These are phyloP conservation scores for Moelleriella libera DNA, from an alignment of 2,329 filamentous ascomycete species.

Conservation along the genomic window DNA sequence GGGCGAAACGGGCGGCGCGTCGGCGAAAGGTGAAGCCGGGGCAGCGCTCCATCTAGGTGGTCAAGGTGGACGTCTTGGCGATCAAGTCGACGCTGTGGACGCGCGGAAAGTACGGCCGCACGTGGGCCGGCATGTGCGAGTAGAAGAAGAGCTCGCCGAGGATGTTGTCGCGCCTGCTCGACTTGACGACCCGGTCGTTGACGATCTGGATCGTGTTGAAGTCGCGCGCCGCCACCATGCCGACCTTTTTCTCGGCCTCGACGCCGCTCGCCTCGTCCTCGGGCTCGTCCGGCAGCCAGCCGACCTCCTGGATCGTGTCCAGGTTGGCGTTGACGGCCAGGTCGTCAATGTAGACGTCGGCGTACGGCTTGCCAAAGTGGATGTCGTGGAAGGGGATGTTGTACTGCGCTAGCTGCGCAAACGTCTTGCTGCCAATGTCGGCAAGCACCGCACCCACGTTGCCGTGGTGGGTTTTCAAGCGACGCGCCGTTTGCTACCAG, in stretches of 20 bases:
- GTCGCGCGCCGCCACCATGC: slow-evolving; percentile 14
- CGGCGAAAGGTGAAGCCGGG: slow-evolving; percentile 14
- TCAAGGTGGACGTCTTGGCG: slow-evolving; percentile 11
- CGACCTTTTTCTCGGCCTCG: slow-evolving; percentile 5
- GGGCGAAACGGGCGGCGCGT: slow-evolving; percentile 14
- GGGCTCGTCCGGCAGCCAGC: neutral
- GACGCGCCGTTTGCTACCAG: slow-evolving; percentile 10
- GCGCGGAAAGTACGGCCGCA: slow-evolving; percentile 8
- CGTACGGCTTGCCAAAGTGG: slow-evolving; percentile 15
- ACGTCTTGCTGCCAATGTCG: slow-evolving; percentile 12
- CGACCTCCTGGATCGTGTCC: neutral
- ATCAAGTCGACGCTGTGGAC: slow-evolving; percentile 13
- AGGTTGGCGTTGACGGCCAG: slow-evolving; percentile 2
- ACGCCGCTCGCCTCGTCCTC: neutral
- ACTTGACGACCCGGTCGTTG: slow-evolving; percentile 15
- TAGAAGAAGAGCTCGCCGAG: slow-evolving; percentile 18
- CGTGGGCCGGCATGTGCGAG: slow-evolving; percentile 9
- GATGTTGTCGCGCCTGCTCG: slow-evolving; percentile 15
- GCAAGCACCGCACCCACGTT: slow-evolving; percentile 14
- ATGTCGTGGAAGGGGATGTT: slow-evolving; percentile 15
- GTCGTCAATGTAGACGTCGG: slow-evolving; percentile 15
- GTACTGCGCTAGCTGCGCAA: slow-evolving; percentile 12
- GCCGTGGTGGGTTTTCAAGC: slow-evolving; percentile 14
- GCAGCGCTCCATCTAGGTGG: slow-evolving; percentile 15
- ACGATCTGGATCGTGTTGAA: slow-evolving; percentile 17